A percentile compares a stretch with the other conserved stretches of the same genome.
phyloP scores from a whole-genome alignment of 495 filamentous ascomycete genomes.

The Aspergillus ostianus region DNA sequence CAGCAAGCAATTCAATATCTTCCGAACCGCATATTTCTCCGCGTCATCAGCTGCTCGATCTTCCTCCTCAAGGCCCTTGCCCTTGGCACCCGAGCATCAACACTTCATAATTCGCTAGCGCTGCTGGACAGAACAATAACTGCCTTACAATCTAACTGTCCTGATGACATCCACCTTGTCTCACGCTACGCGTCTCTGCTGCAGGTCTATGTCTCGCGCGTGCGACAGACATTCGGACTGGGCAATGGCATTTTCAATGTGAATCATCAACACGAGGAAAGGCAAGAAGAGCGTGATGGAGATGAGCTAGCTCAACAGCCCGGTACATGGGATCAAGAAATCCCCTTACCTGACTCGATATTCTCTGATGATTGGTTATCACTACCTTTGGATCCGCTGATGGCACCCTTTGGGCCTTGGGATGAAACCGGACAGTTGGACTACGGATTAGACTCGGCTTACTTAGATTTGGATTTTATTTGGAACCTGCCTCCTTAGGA shows the following conservation, averaged over 20 bases:
- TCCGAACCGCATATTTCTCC: slow-evolving; percentile 36
- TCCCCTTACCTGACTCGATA: slow-evolving; percentile 1
- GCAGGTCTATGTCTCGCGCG: slow-evolving; percentile 22
- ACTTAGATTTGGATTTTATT: slow-evolving; percentile 33
- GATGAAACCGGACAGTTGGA: slow-evolving; percentile 16
- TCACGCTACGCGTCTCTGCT: slow-evolving; percentile 36
- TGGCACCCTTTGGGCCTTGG: slow-evolving; percentile 35
- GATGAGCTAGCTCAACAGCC: not conserved
- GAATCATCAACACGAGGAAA: not conserved
- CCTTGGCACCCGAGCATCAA: slow-evolving; percentile 31
- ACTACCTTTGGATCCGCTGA: slow-evolving; percentile 34
- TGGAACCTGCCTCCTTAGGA: slow-evolving; percentile 27
- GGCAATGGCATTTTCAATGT: not conserved
- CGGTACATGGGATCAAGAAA: not conserved
- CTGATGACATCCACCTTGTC: slow-evolving; percentile 40
- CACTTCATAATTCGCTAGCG: slow-evolving; percentile 32
- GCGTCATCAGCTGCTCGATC: slow-evolving; percentile 39
- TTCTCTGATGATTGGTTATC: slow-evolving; percentile 32
- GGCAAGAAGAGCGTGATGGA: not conserved
- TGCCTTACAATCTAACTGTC: slow-evolving; percentile 27
- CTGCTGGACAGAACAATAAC: slow-evolving; percentile 35
- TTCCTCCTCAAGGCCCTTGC: slow-evolving; percentile 42
- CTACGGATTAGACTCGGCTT: slow-evolving; percentile 25
- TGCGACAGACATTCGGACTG: slow-evolving; percentile 20
- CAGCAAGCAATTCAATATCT: slow-evolving; percentile 23